Base-by-base conservation (phyloP, 2,329 filamentous ascomycete species). In the Bisporella sp. region DNA sequence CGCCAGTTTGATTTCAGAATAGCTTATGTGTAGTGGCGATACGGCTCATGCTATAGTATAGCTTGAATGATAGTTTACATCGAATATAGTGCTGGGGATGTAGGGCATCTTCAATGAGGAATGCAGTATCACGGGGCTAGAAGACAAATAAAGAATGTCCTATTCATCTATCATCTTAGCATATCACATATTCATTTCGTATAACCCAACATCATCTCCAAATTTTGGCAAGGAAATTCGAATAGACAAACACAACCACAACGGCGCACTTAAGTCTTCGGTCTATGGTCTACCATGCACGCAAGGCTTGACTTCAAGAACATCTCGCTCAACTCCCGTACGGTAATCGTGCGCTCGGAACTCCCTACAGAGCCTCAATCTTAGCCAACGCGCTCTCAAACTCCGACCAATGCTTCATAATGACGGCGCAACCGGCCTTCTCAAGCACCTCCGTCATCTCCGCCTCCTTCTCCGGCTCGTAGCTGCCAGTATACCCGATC, bases 401-500 rank as follows among this genome's bases (percentile, higher is more conserved):
- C 68, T 81, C 75, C 48, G 61, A 68, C 79, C 79, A 82, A 60
- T 81, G 63, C 46, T 71, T 61, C 75, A 82, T 87, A 63, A 88
- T 73, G 49, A 81, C 69, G 53, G 75, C 73, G 48, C 80, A 83
- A 11, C 84, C 84, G 0, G 81, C 76, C 4, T 82, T 78, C 12
- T 62, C 72, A 62, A 89, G 68, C 31, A 75, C 66, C 62, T 79
- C 73, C 70, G 77, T 72, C 70, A 84, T 72, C 43, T 73, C 68
- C 54, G 54, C 54, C 44, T 60, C 52, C 68, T 91, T 91, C 48
- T 86, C 69, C 48, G 47, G 47, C 46, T 65, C 60, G 69, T 92
- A 93, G 51, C 85, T 85, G 37, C 90, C 90, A 31, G 93, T 86
- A 69, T 96, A 96, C 49, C 84, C 90, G 61, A 96, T 82, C 56